Evolutionary conservation across 768 basidiomycete species (phyloP).

Genomic region (Saitozyma podzolica): DNA sequence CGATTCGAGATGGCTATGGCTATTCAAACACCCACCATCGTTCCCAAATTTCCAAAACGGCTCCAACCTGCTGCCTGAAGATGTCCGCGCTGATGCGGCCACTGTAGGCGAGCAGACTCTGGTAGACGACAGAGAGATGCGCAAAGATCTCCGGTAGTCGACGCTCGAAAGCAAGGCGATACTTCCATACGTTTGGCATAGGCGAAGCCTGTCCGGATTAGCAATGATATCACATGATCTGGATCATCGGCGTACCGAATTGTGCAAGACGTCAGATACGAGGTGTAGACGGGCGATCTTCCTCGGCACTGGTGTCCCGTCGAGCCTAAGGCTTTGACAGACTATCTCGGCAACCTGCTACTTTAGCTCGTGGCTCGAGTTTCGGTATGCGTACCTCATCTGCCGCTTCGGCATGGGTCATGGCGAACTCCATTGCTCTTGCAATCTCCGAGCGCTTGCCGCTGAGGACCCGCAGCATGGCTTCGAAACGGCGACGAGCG

Average conservation of each 20-base stretch:
- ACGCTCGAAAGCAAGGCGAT: conserved; percentile 88
- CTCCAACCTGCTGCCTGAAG: conserved; percentile 87
- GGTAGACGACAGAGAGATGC: conserved; percentile 88
- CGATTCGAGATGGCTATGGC: not conserved
- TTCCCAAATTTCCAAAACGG: conserved; percentile 94
- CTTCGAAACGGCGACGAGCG: conserved; percentile 81
- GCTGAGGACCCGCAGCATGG: conserved; percentile 80
- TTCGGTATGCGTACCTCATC: conserved; percentile 65
- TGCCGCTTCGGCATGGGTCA: conserved; percentile 94
- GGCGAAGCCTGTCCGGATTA: conserved; percentile 62
- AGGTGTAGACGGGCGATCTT: conserved; percentile 93
- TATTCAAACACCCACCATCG: conserved; percentile 65
- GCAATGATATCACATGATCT: not conserved
- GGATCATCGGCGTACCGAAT: conserved; percentile 59
- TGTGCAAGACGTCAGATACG: conserved; percentile 96
- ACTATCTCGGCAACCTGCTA: conserved; percentile 83
- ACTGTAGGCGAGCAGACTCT: conserved; percentile 71
- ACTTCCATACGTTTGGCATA: conserved; percentile 96
- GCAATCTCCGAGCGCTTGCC: conserved; percentile 88
- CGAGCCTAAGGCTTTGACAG: conserved; percentile 80
- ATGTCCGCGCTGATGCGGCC: conserved; percentile 94
- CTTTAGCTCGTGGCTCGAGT: not conserved
- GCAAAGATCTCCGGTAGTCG: conserved; percentile 92
- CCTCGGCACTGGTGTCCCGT: conserved; percentile 92
- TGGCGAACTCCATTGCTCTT: conserved; percentile 92